These are phyloP conservation scores for Rhododendron griersonianum DNA, from an alignment of 148 eudicot species.

Conservation along the genomic window DNA sequence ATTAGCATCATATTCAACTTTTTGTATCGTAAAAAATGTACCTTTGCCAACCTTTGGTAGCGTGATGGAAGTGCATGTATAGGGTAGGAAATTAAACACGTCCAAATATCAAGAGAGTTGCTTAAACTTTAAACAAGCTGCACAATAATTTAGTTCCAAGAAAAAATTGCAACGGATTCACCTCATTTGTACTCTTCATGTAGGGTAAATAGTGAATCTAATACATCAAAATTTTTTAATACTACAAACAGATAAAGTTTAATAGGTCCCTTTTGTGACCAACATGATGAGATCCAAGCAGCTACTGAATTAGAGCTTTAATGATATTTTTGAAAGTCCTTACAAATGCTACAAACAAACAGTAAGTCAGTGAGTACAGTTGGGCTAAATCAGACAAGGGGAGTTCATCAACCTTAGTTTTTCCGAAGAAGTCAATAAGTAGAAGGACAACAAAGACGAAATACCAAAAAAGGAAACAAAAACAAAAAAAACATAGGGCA, in stretches of 20 bases:
- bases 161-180: not conserved
- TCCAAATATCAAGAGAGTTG: not conserved
- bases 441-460: not conserved
- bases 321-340: not conserved
- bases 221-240: not conserved
- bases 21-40: no score
- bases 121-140: not conserved
- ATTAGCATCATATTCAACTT: not conserved
- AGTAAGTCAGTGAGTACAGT: not conserved
- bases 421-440: not conserved
- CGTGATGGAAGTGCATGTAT: not conserved
- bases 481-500: not conserved
- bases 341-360: not conserved
- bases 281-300: not conserved
- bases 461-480: not conserved
- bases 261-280: not conserved
- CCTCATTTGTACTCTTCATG: not conserved
- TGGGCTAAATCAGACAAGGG: not conserved
- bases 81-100: not conserved
- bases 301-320: not conserved
- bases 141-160: not conserved
- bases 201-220: not conserved
- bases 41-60: not conserved
- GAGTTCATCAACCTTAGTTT: not conserved
- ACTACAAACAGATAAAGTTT: not conserved